These are phyloP conservation scores for Fusarium sp. DNA, from an alignment of 2,329 filamentous ascomycete genomes.

Conservation along the genomic window DNA sequence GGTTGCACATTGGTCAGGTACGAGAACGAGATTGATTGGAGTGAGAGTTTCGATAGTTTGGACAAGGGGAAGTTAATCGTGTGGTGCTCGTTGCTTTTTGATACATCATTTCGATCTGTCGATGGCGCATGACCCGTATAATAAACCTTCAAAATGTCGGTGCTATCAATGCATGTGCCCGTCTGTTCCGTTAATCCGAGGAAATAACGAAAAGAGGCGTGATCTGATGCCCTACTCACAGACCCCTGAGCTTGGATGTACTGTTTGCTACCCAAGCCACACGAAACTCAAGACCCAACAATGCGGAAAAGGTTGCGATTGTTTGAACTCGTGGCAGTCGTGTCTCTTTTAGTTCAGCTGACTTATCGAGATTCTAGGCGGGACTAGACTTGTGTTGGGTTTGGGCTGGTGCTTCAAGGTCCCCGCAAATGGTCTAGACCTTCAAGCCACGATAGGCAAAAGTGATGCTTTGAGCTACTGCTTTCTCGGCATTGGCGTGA, in stretches of 20 bases:
- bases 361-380: slow-evolving; percentile 1
- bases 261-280: not conserved
- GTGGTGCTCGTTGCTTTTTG: not conserved
- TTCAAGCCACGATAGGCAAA: slow-evolving; percentile 2
- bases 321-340: not conserved
- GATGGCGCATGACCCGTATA: not conserved
- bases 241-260: not conserved
- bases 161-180: not conserved
- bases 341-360: not conserved
- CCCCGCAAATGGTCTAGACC: slow-evolving; percentile 36
- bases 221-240: not conserved
- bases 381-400: not conserved
- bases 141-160: not conserved
- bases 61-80: not conserved
- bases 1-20: not conserved
- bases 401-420: not conserved
- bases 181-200: not conserved
- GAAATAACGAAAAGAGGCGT: not conserved
- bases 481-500: not conserved
- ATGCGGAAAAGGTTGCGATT: not conserved
- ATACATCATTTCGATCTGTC: not conserved
- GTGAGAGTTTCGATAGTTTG: not conserved
- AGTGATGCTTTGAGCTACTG: slow-evolving; percentile 2
- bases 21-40: not conserved
- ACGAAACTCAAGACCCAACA: not conserved